Percentiles rank a stretch among this genome's conserved stretches.
These are phyloP conservation scores for Amanita polypyramis DNA, from an alignment of 768 basidiomycete genomes.

Conservation along the genomic window DNA sequence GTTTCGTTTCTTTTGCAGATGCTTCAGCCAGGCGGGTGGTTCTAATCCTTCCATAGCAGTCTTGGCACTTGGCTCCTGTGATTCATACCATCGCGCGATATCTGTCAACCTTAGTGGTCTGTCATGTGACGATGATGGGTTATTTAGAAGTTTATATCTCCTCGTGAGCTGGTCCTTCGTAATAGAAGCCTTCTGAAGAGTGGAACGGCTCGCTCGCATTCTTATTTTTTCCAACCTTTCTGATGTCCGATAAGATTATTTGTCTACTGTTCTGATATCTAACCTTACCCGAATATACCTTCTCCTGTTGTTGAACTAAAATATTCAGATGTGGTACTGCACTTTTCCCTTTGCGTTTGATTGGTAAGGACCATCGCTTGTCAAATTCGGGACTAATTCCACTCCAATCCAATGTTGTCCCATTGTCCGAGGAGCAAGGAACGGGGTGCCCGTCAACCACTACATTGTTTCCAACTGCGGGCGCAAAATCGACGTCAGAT, in stretches of 20 bases:
- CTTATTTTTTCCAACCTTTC: conserved; percentile 51
- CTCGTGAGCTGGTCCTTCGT: conserved; percentile 55
- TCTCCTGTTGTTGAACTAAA: conserved; percentile 49
- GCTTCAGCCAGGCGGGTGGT: conserved; percentile 67
- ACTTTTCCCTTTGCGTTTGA: conserved; percentile 53
- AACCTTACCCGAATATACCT: conserved; percentile 41
- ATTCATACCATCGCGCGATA: conserved; percentile 52
- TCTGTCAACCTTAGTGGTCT: conserved; percentile 33
- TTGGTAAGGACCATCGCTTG: conserved; percentile 48
- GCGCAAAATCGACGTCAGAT: conserved; percentile 4
- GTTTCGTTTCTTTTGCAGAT: conserved; percentile 37
- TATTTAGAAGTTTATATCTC: conserved; percentile 48
- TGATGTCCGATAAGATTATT: not conserved
- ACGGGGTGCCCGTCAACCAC: conserved; percentile 45
- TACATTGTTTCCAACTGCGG: conserved; percentile 20
- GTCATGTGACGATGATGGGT: conserved; percentile 21
- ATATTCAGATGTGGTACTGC: conserved; percentile 29
- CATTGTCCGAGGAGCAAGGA: conserved; percentile 59
- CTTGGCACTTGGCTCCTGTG: conserved; percentile 35
- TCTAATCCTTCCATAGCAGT: conserved; percentile 53
- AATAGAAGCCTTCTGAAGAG: conserved; percentile 52
- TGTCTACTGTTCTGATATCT: not conserved
- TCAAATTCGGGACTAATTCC: conserved; percentile 47
- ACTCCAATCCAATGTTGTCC: conserved; percentile 68
- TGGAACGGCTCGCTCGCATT: conserved; percentile 36